Evolutionary conservation across 2,329 filamentous ascomycete species (phyloP), one percentile per base, ranked within the genome.

Genomic region (Phyllosticta citrichinensis): DNA sequence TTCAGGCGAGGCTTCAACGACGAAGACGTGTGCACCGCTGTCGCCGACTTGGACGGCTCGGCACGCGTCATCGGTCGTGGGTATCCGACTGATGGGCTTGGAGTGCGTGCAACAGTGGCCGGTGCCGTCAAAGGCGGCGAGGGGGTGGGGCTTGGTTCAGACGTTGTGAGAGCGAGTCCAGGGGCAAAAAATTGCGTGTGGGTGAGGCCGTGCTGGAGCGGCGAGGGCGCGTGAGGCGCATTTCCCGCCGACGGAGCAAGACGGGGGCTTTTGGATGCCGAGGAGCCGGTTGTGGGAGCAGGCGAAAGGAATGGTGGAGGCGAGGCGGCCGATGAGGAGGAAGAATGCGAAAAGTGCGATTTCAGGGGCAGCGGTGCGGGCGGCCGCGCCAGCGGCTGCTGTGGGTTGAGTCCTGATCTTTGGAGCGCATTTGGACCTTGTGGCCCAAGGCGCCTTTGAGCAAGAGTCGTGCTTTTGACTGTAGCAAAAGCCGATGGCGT

Each of bases 291-390:
- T 6, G 19, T 47, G 19, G 53, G 51, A 24, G 14, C 51, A 14
- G 25, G 53, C 11, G 40, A 27, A n/a, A 0, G 58, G 20, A 35
- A 14, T 30, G 11, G 53, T 8, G 17, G 51, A 17, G 2, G 53
- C 33, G 12, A 27, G 52, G 12, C n/a, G 8, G 35, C 25, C 14
- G 40, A 47, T n/a, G 40, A 47, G 12, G 12, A 17, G 12, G 40
- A 47, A 8, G 14, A 47, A 6, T 47, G 40, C 17, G 40, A 47
- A n/a, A 47, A 47, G 40, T 47, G 40, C 40, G 40, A 47, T 47
- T 47, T 71, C 70, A 22, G 67, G 58, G 19, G 64, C 66, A 3
- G 65, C 56, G 50, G 66, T 40, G 66, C 68, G 69, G 17, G 35
- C 50, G 11, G 63, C 61, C 55, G 69, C 57, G 24, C 63, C 65